These are phyloP conservation scores for Beauveria sp. DNA, from an alignment of 2,329 filamentous ascomycete species.

Conservation along the genomic window DNA sequence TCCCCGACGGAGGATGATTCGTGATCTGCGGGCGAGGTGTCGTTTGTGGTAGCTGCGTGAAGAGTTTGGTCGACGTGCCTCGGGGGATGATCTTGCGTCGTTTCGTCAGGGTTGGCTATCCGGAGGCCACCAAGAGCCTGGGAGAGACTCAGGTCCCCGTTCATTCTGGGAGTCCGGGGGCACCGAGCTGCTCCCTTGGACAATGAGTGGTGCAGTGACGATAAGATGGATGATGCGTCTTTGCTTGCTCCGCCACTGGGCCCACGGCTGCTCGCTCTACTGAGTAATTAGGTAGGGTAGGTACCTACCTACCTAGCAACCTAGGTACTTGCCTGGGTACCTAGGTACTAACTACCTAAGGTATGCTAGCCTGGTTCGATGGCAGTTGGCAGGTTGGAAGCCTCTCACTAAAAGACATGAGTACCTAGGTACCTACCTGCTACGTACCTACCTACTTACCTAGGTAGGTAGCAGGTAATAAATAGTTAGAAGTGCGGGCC, in stretches of 20 bases:
- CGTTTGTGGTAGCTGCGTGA: not conserved
- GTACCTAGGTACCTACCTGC: no score
- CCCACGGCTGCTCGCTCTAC: not conserved
- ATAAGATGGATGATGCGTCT: slow-evolving; percentile 8
- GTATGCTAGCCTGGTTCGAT: not conserved
- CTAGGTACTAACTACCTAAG: no score
- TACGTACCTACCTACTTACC: no score
- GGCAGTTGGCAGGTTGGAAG: no score
- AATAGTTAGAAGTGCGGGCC: no score
- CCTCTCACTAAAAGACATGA: no score
- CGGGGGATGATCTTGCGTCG: slow-evolving; percentile 28
- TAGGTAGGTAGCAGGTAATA: no score
- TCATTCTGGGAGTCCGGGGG: slow-evolving; percentile 51
- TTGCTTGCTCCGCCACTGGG: slow-evolving; percentile 7
- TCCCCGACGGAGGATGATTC: not conserved
- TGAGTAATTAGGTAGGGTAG: no score
- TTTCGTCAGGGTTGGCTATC: slow-evolving; percentile 92
- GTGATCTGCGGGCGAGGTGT: not conserved
- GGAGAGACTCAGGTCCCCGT: slow-evolving; percentile 86
- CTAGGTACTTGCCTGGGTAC: not conserved
- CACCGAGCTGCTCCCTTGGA: slow-evolving; percentile 12
- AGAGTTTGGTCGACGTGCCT: slow-evolving; percentile 14
- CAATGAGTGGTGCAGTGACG: slow-evolving; percentile 12
- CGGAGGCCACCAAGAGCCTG: slow-evolving; percentile 88
- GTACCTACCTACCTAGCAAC: no score